Percentiles rank a stretch among this genome's conserved stretches.
Evolutionary conservation across 2,329 filamentous ascomycete species (phyloP).

Genomic region (Colletotrichum spaethianum): DNA sequence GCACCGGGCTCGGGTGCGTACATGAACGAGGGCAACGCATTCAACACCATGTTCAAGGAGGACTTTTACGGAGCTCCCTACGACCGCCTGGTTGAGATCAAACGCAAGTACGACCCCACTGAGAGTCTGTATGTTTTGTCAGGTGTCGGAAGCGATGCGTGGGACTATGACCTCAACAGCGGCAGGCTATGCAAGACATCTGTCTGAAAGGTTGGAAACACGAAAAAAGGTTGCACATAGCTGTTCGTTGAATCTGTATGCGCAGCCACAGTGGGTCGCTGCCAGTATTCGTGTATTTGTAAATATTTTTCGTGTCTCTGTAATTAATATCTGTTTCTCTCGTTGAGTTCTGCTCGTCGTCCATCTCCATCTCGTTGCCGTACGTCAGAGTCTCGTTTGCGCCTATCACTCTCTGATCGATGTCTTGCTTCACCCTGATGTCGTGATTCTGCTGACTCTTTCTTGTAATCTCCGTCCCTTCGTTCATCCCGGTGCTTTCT

Average conservation of each 20-base stretch:
- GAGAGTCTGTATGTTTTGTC: slow-evolving; percentile 47
- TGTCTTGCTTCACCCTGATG: background rate
- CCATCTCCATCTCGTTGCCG: background rate
- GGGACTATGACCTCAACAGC: slow-evolving; percentile 37
- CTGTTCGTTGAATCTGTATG: background rate
- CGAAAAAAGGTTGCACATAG: background rate
- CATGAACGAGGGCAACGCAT: slow-evolving; percentile 51
- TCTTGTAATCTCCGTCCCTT: background rate
- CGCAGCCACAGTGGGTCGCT: background rate
- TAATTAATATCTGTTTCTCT: background rate
- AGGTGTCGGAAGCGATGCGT: slow-evolving; percentile 48
- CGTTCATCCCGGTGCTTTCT: background rate
- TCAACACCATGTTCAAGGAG: slow-evolving; percentile 48
- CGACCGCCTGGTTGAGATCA: slow-evolving; percentile 46
- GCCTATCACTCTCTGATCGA: background rate
- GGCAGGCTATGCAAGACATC: slow-evolving; percentile 28
- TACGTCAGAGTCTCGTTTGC: slow-evolving; percentile 1
- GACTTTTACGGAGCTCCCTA: slow-evolving; percentile 50
- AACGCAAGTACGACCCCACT: slow-evolving; percentile 50
- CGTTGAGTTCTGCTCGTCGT: background rate
- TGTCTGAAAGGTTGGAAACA: background rate
- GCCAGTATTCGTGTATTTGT: background rate
- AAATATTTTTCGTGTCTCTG: background rate
- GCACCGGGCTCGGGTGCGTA: slow-evolving; percentile 47
- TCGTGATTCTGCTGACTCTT: background rate